Percentiles rank a stretch among this genome's conserved stretches.
These are phyloP conservation scores for Coemansia aciculifera DNA, from an alignment of 192 early-diverging fungal species.

Conservation along the genomic window DNA sequence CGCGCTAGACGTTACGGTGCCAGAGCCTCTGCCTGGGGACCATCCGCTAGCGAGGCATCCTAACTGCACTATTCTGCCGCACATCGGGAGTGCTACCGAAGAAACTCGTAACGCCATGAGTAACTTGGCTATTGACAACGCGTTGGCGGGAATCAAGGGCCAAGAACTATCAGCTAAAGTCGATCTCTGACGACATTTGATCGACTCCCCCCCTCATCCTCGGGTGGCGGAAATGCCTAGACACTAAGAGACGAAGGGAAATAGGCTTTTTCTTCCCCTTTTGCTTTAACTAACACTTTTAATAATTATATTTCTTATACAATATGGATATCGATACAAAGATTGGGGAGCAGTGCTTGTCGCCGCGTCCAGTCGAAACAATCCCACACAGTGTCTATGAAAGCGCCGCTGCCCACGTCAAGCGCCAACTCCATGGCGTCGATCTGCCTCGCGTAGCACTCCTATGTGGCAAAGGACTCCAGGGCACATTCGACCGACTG, in stretches of 20 bases:
- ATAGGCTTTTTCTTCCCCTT: background rate
- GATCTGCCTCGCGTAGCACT: conserved; percentile 69
- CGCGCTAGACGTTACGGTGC: conserved; percentile 85
- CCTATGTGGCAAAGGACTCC: conserved; percentile 82
- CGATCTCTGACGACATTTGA: background rate
- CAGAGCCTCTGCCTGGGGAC: conserved; percentile 73
- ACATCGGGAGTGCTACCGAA: conserved; percentile 79
- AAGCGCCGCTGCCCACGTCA: conserved; percentile 52
- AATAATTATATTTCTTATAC: background rate
- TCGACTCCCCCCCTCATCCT: conserved; percentile 8
- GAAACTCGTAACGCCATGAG: conserved; percentile 85
- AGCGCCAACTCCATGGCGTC: conserved; percentile 34
- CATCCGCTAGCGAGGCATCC: conserved; percentile 62
- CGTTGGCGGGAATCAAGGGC: conserved; percentile 61
- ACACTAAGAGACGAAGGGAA: background rate
- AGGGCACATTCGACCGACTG: conserved; percentile 73
- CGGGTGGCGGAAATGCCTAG: background rate
- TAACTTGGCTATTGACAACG: conserved; percentile 72
- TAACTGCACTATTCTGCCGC: conserved; percentile 77
- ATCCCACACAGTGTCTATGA: conserved; percentile 56
- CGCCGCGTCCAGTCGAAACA: conserved; percentile 43
- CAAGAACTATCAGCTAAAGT: conserved; percentile 46
- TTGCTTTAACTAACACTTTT: background rate
- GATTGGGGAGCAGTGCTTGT: conserved; percentile 10
- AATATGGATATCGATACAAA: background rate